Base-by-base conservation (phyloP, 1,284 basidiomycete genomes). In the Heliocybe sulcata region DNA sequence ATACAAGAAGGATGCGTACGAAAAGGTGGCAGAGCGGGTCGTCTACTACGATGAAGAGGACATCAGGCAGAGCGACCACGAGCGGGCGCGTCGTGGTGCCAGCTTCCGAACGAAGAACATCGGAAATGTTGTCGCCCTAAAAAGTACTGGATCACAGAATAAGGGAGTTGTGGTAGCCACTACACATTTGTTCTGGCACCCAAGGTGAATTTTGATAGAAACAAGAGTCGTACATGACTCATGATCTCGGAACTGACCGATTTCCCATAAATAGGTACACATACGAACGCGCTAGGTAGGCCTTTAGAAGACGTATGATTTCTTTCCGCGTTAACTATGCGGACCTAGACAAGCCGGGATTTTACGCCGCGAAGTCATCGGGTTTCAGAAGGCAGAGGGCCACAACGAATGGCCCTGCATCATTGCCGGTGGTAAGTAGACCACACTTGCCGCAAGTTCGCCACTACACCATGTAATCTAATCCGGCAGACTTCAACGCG, bases 101-200 rank as follows among this genome's bases (percentile, higher is more conserved):
- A 88, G 82, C 59, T 87, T 90, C 64, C 73, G 73, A 52, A 97
- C 94, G 2, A 88, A 79, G 65, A 98, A 97, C 65, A 87, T 97
- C 54, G 91, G 81, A 0, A 78, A 85, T 48, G 69, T 96, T 19
- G 79, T 90, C 20, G 86, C 85, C 1, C 71, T 98, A 49, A 72
- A 76, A 60, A 72, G 72, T 52, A 65, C 68, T 3, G 67, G 71
- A 3, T 59, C 69, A 35, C 64, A 68, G 11, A 64, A 68, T 6
- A 66, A 71, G 20, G 85, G 88, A 16, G 66, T 91, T 38, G 72
- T 95, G 47, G 72, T 94, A 3, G 92, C 83, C 1, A 96, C 94
- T 0, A 93, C 92, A 0, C 93, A 89, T 73, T 77, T 88, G 4
- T 98, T 98, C 70, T 98, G 95, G 95, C 94, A 97, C 69, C 94